These are phyloP conservation scores for Fusarium chlamydosporum DNA, from an alignment of 2,329 filamentous ascomycete species.

Conservation along the genomic window DNA sequence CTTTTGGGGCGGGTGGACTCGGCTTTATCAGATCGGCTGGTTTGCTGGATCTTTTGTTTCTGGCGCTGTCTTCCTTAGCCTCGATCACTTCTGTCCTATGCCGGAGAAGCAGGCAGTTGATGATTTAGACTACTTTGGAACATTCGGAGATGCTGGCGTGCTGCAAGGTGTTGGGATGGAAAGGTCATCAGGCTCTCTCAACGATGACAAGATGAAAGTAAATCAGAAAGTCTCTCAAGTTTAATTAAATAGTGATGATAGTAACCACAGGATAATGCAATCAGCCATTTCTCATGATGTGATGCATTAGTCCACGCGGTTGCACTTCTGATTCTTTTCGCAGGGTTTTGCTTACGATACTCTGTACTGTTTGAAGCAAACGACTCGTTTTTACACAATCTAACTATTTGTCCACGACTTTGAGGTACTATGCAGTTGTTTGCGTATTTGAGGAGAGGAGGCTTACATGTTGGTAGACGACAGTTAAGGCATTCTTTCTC, in stretches of 20 bases:
- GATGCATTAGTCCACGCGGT: no score
- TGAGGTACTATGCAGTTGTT: no score
- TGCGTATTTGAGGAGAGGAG: no score
- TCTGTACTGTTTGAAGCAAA: no score
- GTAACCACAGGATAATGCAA: no score
- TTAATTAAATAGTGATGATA: background rate
- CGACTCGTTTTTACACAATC: no score
- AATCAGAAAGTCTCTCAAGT: background rate
- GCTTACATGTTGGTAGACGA: no score
- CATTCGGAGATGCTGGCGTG: background rate
- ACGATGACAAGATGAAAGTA: background rate
- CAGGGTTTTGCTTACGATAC: no score
- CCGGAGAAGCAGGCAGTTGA: background rate
- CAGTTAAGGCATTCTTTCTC: no score
- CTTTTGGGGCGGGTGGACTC: background rate
- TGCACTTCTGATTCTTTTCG: no score
- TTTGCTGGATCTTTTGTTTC: background rate
- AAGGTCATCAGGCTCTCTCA: background rate
- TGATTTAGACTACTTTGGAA: background rate
- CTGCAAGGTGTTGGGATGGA: background rate
- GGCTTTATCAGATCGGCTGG: background rate
- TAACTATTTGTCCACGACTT: no score
- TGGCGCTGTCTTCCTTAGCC: background rate
- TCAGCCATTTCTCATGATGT: no score
- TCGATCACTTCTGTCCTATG: constrained; percentile 4